A percentile compares a stretch with the other conserved stretches of the same genome.
These are phyloP conservation scores for Spizellomyces sp. DNA, from an alignment of 192 early-diverging fungal species.

Conservation along the genomic window DNA sequence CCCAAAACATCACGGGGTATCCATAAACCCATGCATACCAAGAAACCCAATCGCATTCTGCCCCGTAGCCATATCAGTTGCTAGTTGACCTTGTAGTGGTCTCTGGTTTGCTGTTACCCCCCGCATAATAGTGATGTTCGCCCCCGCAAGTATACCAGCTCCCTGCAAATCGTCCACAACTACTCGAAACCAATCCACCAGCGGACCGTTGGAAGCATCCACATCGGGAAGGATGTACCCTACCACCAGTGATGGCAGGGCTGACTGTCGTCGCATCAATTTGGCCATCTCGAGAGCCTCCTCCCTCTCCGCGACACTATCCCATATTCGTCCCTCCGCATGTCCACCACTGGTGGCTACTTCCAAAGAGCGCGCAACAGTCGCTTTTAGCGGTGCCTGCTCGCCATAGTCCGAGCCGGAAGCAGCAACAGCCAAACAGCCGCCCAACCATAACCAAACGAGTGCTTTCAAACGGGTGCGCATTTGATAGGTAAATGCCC, in stretches of 20 bases:
- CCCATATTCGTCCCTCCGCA: too few relatives aligned
- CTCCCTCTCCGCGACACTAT: too few relatives aligned
- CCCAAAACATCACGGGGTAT: background rate
- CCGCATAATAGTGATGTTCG: background rate
- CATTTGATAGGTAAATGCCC: too few relatives aligned
- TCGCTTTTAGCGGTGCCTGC: too few relatives aligned
- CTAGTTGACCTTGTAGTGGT: background rate
- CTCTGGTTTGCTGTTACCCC: background rate
- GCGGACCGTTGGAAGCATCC: background rate
- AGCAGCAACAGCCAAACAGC: too few relatives aligned
- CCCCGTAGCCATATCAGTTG: background rate
- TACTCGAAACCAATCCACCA: conserved; percentile 10
- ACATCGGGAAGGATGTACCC: conserved; percentile 6
- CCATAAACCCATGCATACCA: background rate
- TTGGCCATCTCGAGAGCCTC: too few relatives aligned
- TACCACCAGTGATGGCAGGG: background rate
- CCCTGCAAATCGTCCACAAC: conserved; percentile 24
- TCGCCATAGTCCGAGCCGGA: too few relatives aligned
- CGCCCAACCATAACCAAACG: too few relatives aligned
- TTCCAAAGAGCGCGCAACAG: too few relatives aligned
- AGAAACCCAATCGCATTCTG: background rate
- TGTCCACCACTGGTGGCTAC: too few relatives aligned
- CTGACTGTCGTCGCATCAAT: too few relatives aligned
- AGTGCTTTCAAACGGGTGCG: too few relatives aligned
- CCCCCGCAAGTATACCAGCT: conserved; percentile 8